A percentile compares a stretch with the other conserved stretches of the same genome.
phyloP scores from a whole-genome alignment of 192 early-diverging fungal species.

The Linderina pennispora region DNA sequence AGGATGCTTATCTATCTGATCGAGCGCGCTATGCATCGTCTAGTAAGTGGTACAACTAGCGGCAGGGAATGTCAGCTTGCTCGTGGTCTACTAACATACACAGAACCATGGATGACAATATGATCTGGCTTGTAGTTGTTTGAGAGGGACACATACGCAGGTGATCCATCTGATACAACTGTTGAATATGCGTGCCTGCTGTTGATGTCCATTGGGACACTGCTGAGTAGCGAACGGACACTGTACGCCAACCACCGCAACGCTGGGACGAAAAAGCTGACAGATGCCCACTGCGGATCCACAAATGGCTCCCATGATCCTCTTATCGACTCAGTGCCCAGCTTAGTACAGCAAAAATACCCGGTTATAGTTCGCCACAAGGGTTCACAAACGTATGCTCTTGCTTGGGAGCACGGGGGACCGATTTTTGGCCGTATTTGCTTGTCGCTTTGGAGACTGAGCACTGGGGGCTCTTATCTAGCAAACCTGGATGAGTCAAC shows the following conservation, averaged over 20 bases:
- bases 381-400: constrained; percentile 1
- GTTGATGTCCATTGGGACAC: constrained; percentile 19
- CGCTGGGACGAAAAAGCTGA: constrained; percentile 1
- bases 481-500: constrained; percentile 8
- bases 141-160: constrained; percentile 9
- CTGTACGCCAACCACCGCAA: constrained; percentile 8
- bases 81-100: no score
- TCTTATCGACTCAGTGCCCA: no score
- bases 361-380: constrained; percentile 15
- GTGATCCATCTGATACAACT: constrained; percentile 17
- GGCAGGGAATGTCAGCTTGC: no score
- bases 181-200: constrained; percentile 11
- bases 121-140: no score
- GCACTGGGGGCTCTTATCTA: background rate
- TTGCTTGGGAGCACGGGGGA: constrained; percentile 24
- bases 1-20: background rate
- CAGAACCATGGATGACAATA: no score
- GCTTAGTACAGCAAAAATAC: constrained; percentile 11
- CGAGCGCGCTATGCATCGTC: no score
- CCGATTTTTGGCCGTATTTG: constrained; percentile 23
- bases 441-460: constrained; percentile 20
- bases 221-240: constrained; percentile 15
- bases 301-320: background rate
- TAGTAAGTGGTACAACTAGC: no score
- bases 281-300: constrained; percentile 9